phyloP scores from a whole-genome alignment of 768 basidiomycete genomes.

The Boletellus ananas region DNA sequence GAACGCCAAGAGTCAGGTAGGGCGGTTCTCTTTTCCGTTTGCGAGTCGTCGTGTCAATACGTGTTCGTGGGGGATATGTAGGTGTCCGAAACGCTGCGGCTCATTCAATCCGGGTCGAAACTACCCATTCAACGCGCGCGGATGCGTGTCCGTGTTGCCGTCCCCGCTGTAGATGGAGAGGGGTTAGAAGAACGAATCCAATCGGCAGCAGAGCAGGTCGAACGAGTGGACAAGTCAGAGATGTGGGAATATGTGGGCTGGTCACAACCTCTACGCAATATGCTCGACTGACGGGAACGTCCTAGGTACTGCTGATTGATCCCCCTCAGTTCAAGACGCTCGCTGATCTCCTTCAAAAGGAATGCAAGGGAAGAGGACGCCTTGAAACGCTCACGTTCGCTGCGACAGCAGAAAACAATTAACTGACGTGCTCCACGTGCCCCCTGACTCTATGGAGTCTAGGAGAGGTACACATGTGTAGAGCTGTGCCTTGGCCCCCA shows the following conservation, averaged over 20 bases:
- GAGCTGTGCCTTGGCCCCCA: background rate
- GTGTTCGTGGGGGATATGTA: slow-evolving; percentile 23
- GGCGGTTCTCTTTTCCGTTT: background rate
- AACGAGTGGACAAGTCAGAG: slow-evolving; percentile 71
- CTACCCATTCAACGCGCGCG: slow-evolving; percentile 89
- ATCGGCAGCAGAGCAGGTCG: slow-evolving; percentile 75
- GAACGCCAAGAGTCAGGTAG: slow-evolving; percentile 90
- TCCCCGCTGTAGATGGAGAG: slow-evolving; percentile 66
- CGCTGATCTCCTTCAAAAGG: slow-evolving; percentile 85
- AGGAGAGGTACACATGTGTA: background rate
- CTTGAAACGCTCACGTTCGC: slow-evolving; percentile 80
- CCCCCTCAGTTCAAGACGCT: slow-evolving; percentile 88
- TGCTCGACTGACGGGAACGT: slow-evolving; percentile 8
- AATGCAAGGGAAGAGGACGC: slow-evolving; percentile 83
- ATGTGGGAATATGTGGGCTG: slow-evolving; percentile 85
- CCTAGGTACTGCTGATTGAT: slow-evolving; percentile 88
- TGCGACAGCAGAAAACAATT: slow-evolving; percentile 45
- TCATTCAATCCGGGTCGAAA: slow-evolving; percentile 76
- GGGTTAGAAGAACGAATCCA: slow-evolving; percentile 67
- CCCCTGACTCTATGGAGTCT: too few relatives aligned
- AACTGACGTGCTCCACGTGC: background rate
- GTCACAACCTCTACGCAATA: background rate
- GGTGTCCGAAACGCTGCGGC: slow-evolving; percentile 88
- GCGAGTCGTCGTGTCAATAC: background rate
- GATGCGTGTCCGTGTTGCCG: slow-evolving; percentile 84